Evolutionary conservation across 306 rosid species (phyloP), one percentile per base, ranked within the genome.

Genomic region (Neltuma alba): DNA sequence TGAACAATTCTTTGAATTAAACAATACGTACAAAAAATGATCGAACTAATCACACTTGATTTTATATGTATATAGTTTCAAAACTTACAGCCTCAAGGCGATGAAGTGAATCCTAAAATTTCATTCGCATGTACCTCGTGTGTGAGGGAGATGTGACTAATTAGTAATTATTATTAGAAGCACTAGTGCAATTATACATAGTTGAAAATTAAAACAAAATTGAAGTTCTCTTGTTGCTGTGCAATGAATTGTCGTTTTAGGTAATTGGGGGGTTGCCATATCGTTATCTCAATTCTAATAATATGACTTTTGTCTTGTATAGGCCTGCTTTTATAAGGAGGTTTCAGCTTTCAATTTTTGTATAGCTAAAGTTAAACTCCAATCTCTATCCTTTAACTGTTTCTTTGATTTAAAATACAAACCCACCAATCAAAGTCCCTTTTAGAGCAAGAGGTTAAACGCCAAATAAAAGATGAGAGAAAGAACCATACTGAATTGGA

Each of bases 331-430:
- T 48, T 77, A 68, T 54, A 36, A 70, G n/a, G 52, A 75, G 45
- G 40, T 7, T 82, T 77, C 54, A 41, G 38, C 54, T 44, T 55
- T 79, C 31, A 79, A 64, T 52, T 64, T 52, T 40, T 77, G 72
- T 63, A n/a, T 41, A 31, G 71, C 74, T 71, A 77, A 82, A 82
- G 75, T 71, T 77, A 67, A 82, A 40, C 52, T 62, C n/a, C 74
- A 72, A 72, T 48, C 74, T 42, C 73, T 50, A 38, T 76, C 41
- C 11, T 25, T 57, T 23, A 44, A 37, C 31, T 70, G 67, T 61
- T 37, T 54, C 74, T 66, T 70, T 40, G 42, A 70, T 70, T 44
- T 64, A 50, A 82, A 63, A 38, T 3, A 18, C 8, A 31, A 58
- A 30, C 30, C 66, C 69, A 41, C 45, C 74, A 50, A 66, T 66